Evolutionary conservation across 2,329 filamentous ascomycete genomes (phyloP), one percentile per base, ranked within the genome.

Genomic region (Calonectria leucothoes): DNA sequence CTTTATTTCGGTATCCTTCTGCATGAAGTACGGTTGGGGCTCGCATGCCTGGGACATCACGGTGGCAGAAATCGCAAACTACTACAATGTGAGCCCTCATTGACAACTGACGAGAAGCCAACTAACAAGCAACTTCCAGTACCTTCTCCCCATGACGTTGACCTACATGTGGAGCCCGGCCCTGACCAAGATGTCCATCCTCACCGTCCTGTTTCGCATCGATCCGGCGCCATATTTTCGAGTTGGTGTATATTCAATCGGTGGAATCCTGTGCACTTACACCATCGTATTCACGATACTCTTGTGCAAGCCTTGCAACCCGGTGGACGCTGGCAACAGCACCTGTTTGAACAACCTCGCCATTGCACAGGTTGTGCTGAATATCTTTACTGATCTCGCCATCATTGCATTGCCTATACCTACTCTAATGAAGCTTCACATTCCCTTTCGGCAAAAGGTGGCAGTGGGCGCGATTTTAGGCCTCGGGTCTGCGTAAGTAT

Each of bases 11-110:
- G 68, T 73, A 20, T 57, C 27, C 17, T 68, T 68, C 23, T 67
- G 63, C 25, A 73, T 73, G 71, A 37, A 66, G n/a, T 67, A 73
- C 11, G 71, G 71, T 31, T 73, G 71, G 71, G 71, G 71, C 3
- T 51, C 45, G 17, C 71, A 71, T 39, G 68, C 68, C 15, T 73
- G 71, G 71, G 71, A 73, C n/a, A 71, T 73, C 11, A 67, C 63
- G 10, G 27, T 73, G 3, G 68, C 64, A 14, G 71, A 73, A 31
- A 45, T 67, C 10, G 17, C 39, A 8, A 23, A 68, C 10, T 73
- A 71, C 31, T 68, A 71, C 64, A 72, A 70, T 20, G 70, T 72
- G 57, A 6, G 20, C 15, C n/a, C 27, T 17, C 17, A 25, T 20
- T 45, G 3, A n/a, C 1, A 35, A 4, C 25, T 27, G 4, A n/a